Evolutionary conservation across 2,329 filamentous ascomycete genomes (phyloP), one percentile per base, ranked within the genome.

Genomic region (Tolypocladium endophyticum): DNA sequence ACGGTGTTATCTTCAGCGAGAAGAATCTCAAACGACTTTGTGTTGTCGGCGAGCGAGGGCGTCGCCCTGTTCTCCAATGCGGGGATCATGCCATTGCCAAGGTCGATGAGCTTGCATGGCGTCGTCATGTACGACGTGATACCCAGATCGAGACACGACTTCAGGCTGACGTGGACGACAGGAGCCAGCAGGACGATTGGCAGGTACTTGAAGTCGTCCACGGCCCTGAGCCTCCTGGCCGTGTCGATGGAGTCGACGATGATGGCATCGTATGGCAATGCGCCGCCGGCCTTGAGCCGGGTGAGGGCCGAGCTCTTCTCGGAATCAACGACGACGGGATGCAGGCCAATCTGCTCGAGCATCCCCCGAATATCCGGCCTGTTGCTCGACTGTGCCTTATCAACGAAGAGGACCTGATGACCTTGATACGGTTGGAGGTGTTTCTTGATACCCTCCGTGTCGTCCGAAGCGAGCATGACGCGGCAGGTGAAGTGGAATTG

Each of bases 111-210:
- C 69, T 93, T 84, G 75, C 94, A 97, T 11, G 94, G 94, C 20
- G 92, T 96, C 2, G 94, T 97, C 92, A 97, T 97, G 74, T 97
- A 97, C 57, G 92, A 97, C n/a, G 92, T 95, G 66, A 99, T 96
- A 63, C 94, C 93, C 64, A 97, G 82, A 72, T 97, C 94, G 61
- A 97, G 78, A 61, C 93, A 94, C 3, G 91, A 94, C 77, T 96
- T 96, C 67, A 99, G 81, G 72, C 87, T 95, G 65, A 97, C 91
- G 62, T 92, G 90, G 16, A 97, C 92, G 41, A 91, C 80, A 0
- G 93, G 92, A 53, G 92, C 94, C 54, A 97, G 77, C 62, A 97
- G 84, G 52, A 99, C 93, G 64, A 99, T 92, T 2, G 94, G 94
- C 54, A 97, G 91, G 71, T 97, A 97, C 77, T 97, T 97, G 81